Base-by-base conservation (phyloP, 2,329 filamentous ascomycete species). In the Aspergillus sp. region DNA sequence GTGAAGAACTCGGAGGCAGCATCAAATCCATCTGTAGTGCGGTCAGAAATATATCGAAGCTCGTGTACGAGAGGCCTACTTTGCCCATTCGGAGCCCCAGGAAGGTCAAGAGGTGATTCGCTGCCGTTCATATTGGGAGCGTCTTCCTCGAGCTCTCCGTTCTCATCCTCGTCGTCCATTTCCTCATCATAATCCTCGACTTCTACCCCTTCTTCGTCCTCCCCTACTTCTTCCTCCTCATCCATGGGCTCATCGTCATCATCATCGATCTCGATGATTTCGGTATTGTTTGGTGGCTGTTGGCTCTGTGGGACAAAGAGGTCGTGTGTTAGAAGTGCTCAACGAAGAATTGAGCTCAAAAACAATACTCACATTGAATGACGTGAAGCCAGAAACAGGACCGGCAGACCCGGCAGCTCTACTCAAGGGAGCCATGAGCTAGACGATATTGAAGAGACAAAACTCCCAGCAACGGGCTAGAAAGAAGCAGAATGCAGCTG, bases 191-290 rank as follows among this genome's bases (percentile, higher is more conserved):
- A 8, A 9, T 31, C 64, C 39, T 68, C 62, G 14, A 62, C 66
- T 39, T 70, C 67, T 21, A 70, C 68, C 31, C 69, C 69, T 6
- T 67, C 65, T 21, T 69, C 64, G 9, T 31, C 27, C 27, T 31
- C 64, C 39, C 68, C 62, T 15, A 62, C 66, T 40, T 70, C 67
- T 21, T 71, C 68, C 37, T 69, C 69, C 6, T 67, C 65, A 25
- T 69, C 64, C 50, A 65, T 65, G 12, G 66, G 62, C 33, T 70
- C 67, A 43, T 70, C 66, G 17, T 73, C 67, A n/a, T 72, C 68
- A 4, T 72, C 69, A 23, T 73, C 71, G 39, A 77, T 75, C 55
- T 70, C 74, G 61, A 77, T 76, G 23, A 77, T 63, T 57, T 76
- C 75, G 4, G 69, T 64, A 49, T 69, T 65, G 55, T 71, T 66